phyloP scores from a whole-genome alignment of 805 yeast genomes.

The Metschnikowia hibisci region DNA sequence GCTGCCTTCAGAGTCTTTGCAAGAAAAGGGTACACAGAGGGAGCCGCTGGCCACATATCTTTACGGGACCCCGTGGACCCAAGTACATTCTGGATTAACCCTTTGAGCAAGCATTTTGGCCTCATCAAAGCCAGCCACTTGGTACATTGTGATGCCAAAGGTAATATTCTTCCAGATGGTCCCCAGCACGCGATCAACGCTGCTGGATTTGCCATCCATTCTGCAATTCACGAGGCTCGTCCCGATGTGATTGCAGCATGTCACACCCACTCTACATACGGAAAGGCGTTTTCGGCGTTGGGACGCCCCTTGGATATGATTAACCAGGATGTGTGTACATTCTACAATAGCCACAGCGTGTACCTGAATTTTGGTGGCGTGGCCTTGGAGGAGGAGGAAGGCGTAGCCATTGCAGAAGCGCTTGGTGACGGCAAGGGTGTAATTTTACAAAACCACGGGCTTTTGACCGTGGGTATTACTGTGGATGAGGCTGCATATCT shows the following conservation, averaged over 20 bases:
- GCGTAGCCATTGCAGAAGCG: slow-evolving; percentile 55
- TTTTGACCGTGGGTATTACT: slow-evolving; percentile 64
- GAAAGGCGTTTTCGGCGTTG: slow-evolving; percentile 62
- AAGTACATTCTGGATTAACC: slow-evolving; percentile 86
- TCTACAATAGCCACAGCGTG: slow-evolving; percentile 64
- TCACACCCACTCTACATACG: slow-evolving; percentile 63
- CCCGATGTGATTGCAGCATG: slow-evolving; percentile 72
- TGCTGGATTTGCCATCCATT: slow-evolving; percentile 70
- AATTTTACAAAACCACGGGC: slow-evolving; percentile 70
- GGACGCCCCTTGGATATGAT: slow-evolving; percentile 72
- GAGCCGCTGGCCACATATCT: slow-evolving; percentile 83
- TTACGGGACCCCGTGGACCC: slow-evolving; percentile 79
- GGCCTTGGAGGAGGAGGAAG: slow-evolving; percentile 64
- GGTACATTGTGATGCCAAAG: slow-evolving; percentile 53
- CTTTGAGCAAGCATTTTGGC: slow-evolving; percentile 72
- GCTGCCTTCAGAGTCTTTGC: slow-evolving; percentile 82
- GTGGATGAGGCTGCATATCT: slow-evolving; percentile 73
- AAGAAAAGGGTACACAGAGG: slow-evolving; percentile 72
- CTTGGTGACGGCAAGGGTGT: slow-evolving; percentile 56
- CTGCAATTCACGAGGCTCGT: slow-evolving; percentile 61
- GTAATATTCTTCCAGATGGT: slow-evolving; percentile 59
- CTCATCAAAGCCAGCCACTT: slow-evolving; percentile 36
- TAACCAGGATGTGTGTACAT: slow-evolving; percentile 70
- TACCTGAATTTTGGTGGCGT: slow-evolving; percentile 74
- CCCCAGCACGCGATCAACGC: slow-evolving; percentile 52